These are phyloP conservation scores for Lactifluus piperatus DNA, from an alignment of 768 basidiomycete species.

Conservation along the genomic window DNA sequence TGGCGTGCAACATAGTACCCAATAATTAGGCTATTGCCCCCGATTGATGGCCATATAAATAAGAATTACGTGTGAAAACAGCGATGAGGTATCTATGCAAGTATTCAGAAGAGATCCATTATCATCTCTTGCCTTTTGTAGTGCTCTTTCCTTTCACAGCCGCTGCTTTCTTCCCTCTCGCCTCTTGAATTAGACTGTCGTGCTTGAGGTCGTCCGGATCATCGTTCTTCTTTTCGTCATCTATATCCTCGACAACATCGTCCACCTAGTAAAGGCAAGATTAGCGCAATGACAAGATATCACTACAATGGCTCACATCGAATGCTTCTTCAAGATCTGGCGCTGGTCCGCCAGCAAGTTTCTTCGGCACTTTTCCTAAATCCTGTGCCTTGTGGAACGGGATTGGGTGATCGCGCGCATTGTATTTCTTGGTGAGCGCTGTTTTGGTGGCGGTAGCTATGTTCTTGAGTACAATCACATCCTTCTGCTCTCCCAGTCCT, in stretches of 20 bases:
- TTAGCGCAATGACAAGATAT: not conserved
- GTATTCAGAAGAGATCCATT: not conserved
- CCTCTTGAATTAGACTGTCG: conserved; percentile 28
- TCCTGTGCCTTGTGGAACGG: conserved; percentile 88
- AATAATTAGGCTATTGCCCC: not conserved
- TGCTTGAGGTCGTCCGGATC: conserved; percentile 23
- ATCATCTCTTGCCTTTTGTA: conserved; percentile 15
- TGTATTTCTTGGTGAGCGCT: conserved; percentile 87
- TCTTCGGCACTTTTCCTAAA: conserved; percentile 73
- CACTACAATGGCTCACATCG: conserved; percentile 42
- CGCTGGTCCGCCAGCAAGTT: conserved; percentile 58
- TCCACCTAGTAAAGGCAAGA: conserved; percentile 11
- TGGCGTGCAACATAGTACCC: not conserved
- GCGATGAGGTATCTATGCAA: not conserved
- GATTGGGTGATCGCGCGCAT: conserved; percentile 82
- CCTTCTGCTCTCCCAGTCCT: conserved; percentile 73
- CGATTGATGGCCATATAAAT: not conserved
- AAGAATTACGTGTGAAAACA: not conserved
- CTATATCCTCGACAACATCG: conserved; percentile 20
- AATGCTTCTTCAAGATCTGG: conserved; percentile 92
- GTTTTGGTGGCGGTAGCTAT: conserved; percentile 76
- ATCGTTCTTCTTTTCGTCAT: conserved; percentile 19
- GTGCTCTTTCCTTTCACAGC: conserved; percentile 9
- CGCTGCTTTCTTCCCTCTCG: not conserved
- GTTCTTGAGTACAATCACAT: conserved; percentile 72